A percentile compares a stretch with the other conserved stretches of the same genome.
phyloP scores from a whole-genome alignment of 352 stramenopile genomes.

The Phytophthora chlamydospora region DNA sequence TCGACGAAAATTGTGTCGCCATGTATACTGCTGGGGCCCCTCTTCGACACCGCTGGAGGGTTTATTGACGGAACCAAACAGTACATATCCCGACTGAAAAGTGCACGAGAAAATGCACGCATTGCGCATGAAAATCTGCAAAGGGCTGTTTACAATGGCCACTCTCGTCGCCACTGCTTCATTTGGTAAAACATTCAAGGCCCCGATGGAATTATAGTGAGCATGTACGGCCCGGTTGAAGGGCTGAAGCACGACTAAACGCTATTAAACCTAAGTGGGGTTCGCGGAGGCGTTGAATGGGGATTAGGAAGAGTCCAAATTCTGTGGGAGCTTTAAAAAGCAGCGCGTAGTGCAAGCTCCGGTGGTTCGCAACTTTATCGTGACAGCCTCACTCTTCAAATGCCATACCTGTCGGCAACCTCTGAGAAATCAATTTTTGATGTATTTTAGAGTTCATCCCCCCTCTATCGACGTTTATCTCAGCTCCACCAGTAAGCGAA shows the following conservation, averaged over 20 bases:
- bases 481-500: too few species aligned
- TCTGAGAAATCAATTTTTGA: constrained; percentile 1
- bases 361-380: not conserved
- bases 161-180: constrained; percentile 1
- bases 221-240: not conserved
- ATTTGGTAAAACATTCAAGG: constrained; percentile 3
- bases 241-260: not conserved
- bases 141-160: not conserved
- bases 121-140: constrained; percentile 1
- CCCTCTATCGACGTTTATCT: not conserved
- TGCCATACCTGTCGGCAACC: not conserved
- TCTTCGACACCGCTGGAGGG: not conserved
- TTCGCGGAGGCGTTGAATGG: not conserved
- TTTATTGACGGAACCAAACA: constrained; percentile 9
- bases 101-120: not conserved
- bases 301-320: not conserved
- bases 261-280: not conserved
- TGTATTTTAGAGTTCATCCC: not conserved
- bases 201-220: constrained; percentile 1
- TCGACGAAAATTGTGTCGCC: not conserved
- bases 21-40: not conserved
- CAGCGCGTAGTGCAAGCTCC: not conserved
- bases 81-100: not conserved
- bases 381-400: not conserved
- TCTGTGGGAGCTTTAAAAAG: constrained; percentile 1